phyloP scores from a whole-genome alignment of 2,329 filamentous ascomycete species.

The Phoma sp. region DNA sequence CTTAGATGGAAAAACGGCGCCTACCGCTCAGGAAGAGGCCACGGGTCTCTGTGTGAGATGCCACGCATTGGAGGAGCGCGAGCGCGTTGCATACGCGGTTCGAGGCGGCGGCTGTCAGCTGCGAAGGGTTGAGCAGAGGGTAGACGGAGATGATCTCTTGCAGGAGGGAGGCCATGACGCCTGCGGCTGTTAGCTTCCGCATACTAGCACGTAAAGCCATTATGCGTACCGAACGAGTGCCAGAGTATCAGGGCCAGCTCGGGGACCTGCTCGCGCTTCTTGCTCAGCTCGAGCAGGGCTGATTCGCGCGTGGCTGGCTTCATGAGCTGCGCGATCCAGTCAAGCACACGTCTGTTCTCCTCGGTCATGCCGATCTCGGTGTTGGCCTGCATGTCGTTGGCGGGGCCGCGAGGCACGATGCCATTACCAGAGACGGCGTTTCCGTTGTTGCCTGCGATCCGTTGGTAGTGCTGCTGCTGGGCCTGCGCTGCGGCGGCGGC shows the following conservation, averaged over 20 bases:
- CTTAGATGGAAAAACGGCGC: not conserved
- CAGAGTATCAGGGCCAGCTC: conserved; percentile 95
- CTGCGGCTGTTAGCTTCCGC: conserved; percentile 55
- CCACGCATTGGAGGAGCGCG: conserved; percentile 93
- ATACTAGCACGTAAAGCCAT: conserved; percentile 64
- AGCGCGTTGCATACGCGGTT: conserved; percentile 98
- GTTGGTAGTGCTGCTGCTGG: conserved; percentile 69
- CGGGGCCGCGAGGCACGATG: conserved; percentile 45
- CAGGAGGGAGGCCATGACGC: conserved; percentile 95
- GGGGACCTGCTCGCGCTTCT: conserved; percentile 97
- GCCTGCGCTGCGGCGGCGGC: conserved; percentile 60
- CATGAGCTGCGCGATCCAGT: conserved; percentile 89
- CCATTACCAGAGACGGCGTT: conserved; percentile 50
- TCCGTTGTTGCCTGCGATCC: conserved; percentile 72
- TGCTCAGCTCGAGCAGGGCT: conserved; percentile 92
- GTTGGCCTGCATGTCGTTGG: conserved; percentile 48
- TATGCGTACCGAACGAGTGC: conserved; percentile 86
- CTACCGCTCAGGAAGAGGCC: conserved; percentile 90
- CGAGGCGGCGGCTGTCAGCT: conserved; percentile 94
- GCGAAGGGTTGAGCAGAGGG: conserved; percentile 92
- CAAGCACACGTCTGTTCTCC: conserved; percentile 90
- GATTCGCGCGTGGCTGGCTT: conserved; percentile 87
- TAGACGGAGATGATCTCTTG: conserved; percentile 99
- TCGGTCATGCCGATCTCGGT: conserved; percentile 69
- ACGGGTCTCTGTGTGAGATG: conserved; percentile 94